Base-by-base conservation (phyloP, 768 basidiomycete species). In the Leucocoprinus leucothites region DNA sequence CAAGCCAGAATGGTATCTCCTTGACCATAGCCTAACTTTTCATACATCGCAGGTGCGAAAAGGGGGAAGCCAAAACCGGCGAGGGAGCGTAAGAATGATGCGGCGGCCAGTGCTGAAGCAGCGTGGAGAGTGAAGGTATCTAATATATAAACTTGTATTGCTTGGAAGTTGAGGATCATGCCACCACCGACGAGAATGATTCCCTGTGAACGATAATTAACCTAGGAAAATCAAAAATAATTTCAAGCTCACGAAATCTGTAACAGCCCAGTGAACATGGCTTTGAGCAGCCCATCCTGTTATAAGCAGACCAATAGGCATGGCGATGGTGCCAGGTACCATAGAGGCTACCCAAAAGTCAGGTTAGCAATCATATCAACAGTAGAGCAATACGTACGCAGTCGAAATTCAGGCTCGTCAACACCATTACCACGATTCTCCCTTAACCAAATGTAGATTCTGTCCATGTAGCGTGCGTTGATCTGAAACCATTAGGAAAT, bases 1-100 rank as follows among this genome's bases (percentile, higher is more conserved):
- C 64, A 75, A 0, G 87, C 87, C 5, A 91, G 73, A 2, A 91
- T 73, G 0, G 87, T 86, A 58, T 83, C 69, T 7, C 85, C 86
- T 57, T 83, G 86, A 0, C 88, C 89, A 53, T 85, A 86, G 3
- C 87, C 89, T 0, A 91, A 71, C 13, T 72, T 70, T 1, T 71
- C 65, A 67, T 80, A 90, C 82, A 91, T 86, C 35, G 78, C 71
- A 18, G 85, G 82, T 2, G 84, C 86, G 60, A 91, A 91, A n/a
- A 91, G 69, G 1, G 89, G 90, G 64, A 92, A 90, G 1, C 78
- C 82, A 51, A 89, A 91, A 0, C 89, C 89, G 1, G 82, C 80
- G 0, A 89, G 52, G 0, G 85, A 82, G 22, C 89, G 82, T 13
- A 89, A 64, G 64, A 68, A 85, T 0, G 84, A 70, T 18, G 82